phyloP scores from a whole-genome alignment of 768 basidiomycete genomes.

The Suillus brevipes region DNA sequence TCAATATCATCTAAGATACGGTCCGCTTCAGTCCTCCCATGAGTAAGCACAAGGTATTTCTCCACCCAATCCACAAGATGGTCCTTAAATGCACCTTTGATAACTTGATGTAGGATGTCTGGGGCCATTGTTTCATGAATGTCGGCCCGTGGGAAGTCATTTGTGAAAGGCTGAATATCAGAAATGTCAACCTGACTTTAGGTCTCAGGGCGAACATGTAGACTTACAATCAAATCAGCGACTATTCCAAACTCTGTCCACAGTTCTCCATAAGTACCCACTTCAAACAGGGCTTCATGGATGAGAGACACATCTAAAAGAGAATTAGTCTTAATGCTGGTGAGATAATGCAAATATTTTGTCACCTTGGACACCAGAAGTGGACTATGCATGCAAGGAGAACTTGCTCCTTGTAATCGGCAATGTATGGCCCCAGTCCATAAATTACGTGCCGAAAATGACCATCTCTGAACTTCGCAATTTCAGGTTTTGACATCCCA shows the following conservation, averaged over 20 bases:
- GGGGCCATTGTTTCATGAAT: conserved; percentile 38
- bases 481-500: conserved; percentile 18
- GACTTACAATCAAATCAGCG: conserved; percentile 33
- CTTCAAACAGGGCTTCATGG: conserved; percentile 1
- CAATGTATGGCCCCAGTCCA: conserved; percentile 21
- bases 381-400: conserved; percentile 18
- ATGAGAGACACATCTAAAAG: not conserved
- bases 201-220: not conserved
- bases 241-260: conserved; percentile 38
- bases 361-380: conserved; percentile 20
- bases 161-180: conserved; percentile 4
- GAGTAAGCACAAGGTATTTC: conserved; percentile 26
- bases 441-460: conserved; percentile 22
- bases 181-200: not conserved
- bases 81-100: conserved; percentile 48
- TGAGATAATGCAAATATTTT: not conserved
- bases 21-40: conserved; percentile 22
- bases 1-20: conserved; percentile 38
- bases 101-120: conserved; percentile 47
- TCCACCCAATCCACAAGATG: conserved; percentile 40
- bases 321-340: not conserved
- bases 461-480: conserved; percentile 19
- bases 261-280: conserved; percentile 10
- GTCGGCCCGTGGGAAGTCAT: conserved; percentile 11
- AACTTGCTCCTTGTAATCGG: conserved; percentile 25